phyloP scores from a whole-genome alignment of 495 filamentous ascomycete genomes.

The Extremus antarcticus region DNA sequence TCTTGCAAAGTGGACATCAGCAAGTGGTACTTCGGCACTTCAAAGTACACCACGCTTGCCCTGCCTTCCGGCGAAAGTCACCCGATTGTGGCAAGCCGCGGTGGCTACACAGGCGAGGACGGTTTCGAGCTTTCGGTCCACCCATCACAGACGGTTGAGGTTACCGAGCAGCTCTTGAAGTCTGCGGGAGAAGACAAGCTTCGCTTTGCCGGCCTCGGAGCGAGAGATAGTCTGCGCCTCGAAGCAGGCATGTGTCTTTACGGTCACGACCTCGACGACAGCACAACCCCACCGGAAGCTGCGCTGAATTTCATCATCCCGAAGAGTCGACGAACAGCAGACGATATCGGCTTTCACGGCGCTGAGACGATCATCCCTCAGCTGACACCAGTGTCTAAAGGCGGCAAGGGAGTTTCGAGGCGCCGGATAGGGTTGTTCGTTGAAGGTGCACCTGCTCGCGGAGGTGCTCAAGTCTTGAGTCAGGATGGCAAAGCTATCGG shows the following conservation, averaged over 20 bases:
- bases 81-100: constrained; percentile 68
- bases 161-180: constrained; percentile 54
- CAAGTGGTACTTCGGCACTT: constrained; percentile 71
- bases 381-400: constrained; percentile 54
- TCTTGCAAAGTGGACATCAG: constrained; percentile 44
- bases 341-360: constrained; percentile 55
- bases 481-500: constrained; percentile 48
- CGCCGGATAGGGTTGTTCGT: constrained; percentile 74
- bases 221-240: constrained; percentile 80
- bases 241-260: constrained; percentile 98
- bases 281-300: constrained; percentile 77
- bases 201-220: constrained; percentile 75
- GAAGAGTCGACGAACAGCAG: constrained; percentile 52
- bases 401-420: constrained; percentile 52
- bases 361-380: constrained; percentile 60
- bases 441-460: constrained; percentile 78
- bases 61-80: constrained; percentile 37
- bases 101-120: constrained; percentile 94
- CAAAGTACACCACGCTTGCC: constrained; percentile 44
- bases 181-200: constrained; percentile 49
- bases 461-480: constrained; percentile 71
- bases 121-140: constrained; percentile 93
- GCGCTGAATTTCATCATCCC: constrained; percentile 77
- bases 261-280: constrained; percentile 89
- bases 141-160: constrained; percentile 40